Percentiles rank a stretch among this genome's conserved stretches.
Evolutionary conservation across 768 basidiomycete species (phyloP).

Genomic region (Amanita subjunquillea): DNA sequence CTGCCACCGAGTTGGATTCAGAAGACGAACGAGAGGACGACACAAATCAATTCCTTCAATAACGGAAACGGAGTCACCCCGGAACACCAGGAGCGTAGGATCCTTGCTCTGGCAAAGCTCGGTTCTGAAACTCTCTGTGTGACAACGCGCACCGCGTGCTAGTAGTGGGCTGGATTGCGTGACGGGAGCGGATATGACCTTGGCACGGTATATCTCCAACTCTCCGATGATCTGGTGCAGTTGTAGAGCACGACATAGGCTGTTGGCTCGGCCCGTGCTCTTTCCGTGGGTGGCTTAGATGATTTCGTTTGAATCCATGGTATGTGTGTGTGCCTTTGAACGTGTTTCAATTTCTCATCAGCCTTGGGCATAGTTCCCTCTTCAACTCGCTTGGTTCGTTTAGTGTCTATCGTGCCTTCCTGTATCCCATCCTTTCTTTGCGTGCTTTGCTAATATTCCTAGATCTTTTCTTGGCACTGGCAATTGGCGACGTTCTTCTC

Average conservation of each 20-base stretch:
- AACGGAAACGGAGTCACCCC: background rate
- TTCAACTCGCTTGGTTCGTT: no score
- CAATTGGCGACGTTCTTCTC: background rate
- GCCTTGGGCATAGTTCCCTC: background rate
- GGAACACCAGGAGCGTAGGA: background rate
- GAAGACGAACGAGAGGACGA: background rate
- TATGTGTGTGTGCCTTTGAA: background rate
- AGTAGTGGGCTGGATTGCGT: background rate
- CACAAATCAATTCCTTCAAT: background rate
- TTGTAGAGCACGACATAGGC: background rate
- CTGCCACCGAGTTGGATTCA: background rate
- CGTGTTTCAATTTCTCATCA: background rate
- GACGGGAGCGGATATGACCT: background rate
- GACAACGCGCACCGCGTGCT: constrained; percentile 3
- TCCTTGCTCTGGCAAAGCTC: background rate
- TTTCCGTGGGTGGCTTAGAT: background rate
- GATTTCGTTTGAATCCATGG: background rate
- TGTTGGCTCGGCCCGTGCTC: background rate
- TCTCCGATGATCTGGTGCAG: background rate
- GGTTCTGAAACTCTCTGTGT: constrained; percentile 7
- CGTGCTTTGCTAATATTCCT: no score
- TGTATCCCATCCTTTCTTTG: no score
- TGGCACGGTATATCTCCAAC: background rate
- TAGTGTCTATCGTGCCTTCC: no score
- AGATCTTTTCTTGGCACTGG: background rate